phyloP scores from a whole-genome alignment of 257 asterid species.

The Henckelia pumila region DNA sequence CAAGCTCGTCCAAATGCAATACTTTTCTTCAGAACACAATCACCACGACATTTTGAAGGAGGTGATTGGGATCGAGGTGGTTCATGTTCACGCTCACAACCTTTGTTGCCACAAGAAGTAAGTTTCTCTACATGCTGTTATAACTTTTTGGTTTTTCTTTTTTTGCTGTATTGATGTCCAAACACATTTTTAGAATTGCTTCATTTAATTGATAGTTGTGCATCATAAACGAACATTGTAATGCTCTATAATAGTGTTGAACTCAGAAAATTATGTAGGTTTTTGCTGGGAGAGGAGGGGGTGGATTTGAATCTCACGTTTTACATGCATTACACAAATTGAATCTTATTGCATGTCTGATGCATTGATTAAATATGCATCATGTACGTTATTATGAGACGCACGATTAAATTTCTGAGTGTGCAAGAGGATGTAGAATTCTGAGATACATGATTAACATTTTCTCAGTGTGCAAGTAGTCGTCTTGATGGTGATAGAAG shows the following conservation, averaged over 20 bases:
- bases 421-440: not conserved
- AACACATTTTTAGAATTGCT: not conserved
- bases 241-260: not conserved
- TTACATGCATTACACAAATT: not conserved
- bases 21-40: conserved; percentile 74
- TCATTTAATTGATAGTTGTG: not conserved
- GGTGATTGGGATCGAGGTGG: conserved; percentile 99
- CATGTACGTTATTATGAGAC: not conserved
- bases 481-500: not conserved
- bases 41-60: conserved; percentile 94
- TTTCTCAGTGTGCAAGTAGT: not conserved
- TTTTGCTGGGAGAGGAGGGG: not conserved
- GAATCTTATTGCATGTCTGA: not conserved
- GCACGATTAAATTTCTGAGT: not conserved
- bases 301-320: not conserved
- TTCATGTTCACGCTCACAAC: conserved; percentile 67
- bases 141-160: too few relatives aligned
- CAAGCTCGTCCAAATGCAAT: conserved; percentile 44
- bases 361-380: not conserved
- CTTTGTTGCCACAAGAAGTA: conserved; percentile 67
- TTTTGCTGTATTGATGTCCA: not conserved
- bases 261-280: not conserved
- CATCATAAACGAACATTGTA: too few relatives aligned
- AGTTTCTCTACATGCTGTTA: conserved; percentile 23
- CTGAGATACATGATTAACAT: not conserved